These are phyloP conservation scores for Russula abietina DNA, from an alignment of 768 basidiomycete species.

Conservation along the genomic window DNA sequence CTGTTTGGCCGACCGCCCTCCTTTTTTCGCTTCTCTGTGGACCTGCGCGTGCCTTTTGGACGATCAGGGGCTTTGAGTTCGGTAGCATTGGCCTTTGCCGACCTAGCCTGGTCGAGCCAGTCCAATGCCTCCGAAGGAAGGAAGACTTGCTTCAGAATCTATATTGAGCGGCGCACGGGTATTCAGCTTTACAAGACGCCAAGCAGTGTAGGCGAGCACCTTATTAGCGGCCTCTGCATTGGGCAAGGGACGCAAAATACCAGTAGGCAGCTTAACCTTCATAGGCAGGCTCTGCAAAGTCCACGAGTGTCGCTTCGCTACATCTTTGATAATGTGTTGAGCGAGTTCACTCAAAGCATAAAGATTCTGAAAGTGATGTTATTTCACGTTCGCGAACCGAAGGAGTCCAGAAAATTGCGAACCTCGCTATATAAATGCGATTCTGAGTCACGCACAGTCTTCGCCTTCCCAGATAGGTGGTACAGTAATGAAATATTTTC, in stretches of 20 bases:
- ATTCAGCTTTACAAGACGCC: neutral
- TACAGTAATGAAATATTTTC: slow-evolving; percentile 84
- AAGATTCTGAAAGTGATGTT: slow-evolving; percentile 53
- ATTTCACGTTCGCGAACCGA: neutral
- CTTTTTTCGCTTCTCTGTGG: slow-evolving; percentile 52
- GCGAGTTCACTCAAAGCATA: slow-evolving; percentile 86
- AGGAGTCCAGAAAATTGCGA: slow-evolving; percentile 10
- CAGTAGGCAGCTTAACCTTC: slow-evolving; percentile 69
- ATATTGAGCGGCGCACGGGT: neutral
- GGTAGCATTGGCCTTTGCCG: slow-evolving; percentile 25
- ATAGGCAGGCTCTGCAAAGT: slow-evolving; percentile 72
- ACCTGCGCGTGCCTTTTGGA: slow-evolving; percentile 47
- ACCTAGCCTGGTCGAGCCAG: slow-evolving; percentile 52
- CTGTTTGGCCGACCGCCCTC: slow-evolving; percentile 41
- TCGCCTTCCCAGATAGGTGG: slow-evolving; percentile 73
- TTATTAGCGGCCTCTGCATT: slow-evolving; percentile 58
- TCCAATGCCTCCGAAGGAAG: slow-evolving; percentile 52
- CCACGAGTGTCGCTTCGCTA: slow-evolving; percentile 65
- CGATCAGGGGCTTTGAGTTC: slow-evolving; percentile 29
- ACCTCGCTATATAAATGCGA: slow-evolving; percentile 69
- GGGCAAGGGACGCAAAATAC: slow-evolving; percentile 72
- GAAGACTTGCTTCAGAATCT: slow-evolving; percentile 67
- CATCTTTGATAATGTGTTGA: slow-evolving; percentile 73
- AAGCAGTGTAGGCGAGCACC: slow-evolving; percentile 34
- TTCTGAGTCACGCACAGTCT: slow-evolving; percentile 79